These are phyloP conservation scores for Tylopilus felleus DNA, from an alignment of 768 basidiomycete genomes.

Conservation along the genomic window DNA sequence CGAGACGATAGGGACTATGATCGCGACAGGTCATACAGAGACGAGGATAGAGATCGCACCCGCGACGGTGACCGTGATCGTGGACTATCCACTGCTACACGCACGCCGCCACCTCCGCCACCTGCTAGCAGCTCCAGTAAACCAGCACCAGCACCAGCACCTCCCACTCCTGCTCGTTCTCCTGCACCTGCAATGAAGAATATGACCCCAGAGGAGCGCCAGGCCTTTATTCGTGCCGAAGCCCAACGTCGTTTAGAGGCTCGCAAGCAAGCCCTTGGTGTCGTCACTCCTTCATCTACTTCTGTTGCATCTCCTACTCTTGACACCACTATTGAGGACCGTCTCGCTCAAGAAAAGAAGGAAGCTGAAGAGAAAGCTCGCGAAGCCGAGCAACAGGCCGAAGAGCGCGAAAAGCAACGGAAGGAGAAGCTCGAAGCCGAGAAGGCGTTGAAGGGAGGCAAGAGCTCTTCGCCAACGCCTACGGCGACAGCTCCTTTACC, in stretches of 20 bases:
- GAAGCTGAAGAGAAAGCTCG: conserved; percentile 87
- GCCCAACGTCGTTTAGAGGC: conserved; percentile 81
- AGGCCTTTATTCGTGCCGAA: conserved; percentile 72
- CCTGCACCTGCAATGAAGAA: conserved; percentile 60
- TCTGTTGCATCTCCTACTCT: conserved; percentile 46
- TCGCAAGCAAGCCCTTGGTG: conserved; percentile 81
- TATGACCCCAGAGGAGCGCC: conserved; percentile 84
- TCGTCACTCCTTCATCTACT: conserved; percentile 42
- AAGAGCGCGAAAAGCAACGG: conserved; percentile 71
- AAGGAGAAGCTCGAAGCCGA: conserved; percentile 74
- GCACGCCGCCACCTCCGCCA: conserved; percentile 47
- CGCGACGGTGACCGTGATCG: conserved; percentile 33
- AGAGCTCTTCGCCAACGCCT: conserved; percentile 39
- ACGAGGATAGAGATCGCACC: conserved; percentile 23
- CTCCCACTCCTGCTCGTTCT: conserved; percentile 52
- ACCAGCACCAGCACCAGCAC: conserved; percentile 33
- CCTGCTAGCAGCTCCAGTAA: conserved; percentile 38
- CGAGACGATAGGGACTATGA: conserved; percentile 39
- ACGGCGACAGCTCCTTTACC: conserved; percentile 44
- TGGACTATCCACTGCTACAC: conserved; percentile 36
- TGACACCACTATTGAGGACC: conserved; percentile 80
- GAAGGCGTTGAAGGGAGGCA: conserved; percentile 56
- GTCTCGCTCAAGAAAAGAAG: conserved; percentile 80
- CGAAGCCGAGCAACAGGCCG: conserved; percentile 75
- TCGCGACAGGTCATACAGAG: conserved; percentile 29